Evolutionary conservation across 768 basidiomycete genomes (phyloP).

Genomic region (Termitomyces eurrhizus): DNA sequence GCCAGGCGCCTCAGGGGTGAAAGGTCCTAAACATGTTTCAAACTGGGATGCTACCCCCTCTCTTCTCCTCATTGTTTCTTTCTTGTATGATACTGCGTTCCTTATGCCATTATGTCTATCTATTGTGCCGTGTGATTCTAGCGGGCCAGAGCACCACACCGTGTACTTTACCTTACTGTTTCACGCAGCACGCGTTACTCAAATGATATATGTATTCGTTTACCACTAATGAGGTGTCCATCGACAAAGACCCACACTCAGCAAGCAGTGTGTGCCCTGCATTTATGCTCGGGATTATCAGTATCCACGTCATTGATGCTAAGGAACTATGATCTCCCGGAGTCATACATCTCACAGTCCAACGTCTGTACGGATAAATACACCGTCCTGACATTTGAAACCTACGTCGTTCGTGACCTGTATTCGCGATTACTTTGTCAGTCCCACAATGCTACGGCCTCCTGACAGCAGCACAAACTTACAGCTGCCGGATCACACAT

Average conservation of each 20-base stretch:
- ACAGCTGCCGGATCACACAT: conserved; percentile 55
- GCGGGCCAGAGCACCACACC: conserved; percentile 7
- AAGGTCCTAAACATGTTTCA: conserved; percentile 52
- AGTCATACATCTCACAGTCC: conserved; percentile 15
- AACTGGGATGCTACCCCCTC: not conserved
- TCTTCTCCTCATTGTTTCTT: not conserved
- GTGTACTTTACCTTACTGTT: conserved; percentile 16
- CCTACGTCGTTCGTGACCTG: conserved; percentile 44
- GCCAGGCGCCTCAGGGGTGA: conserved; percentile 86
- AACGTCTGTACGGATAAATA: conserved; percentile 36
- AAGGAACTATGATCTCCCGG: not conserved
- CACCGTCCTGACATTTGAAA: conserved; percentile 46
- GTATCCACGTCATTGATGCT: no score
- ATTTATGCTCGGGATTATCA: no score
- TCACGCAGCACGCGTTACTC: conserved; percentile 4
- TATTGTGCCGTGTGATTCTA: conserved; percentile 15
- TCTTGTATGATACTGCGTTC: conserved; percentile 8
- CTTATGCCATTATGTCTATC: conserved; percentile 6
- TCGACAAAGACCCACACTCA: not conserved
- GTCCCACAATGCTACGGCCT: not conserved
- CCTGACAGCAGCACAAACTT: conserved; percentile 13
- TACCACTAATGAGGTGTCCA: not conserved
- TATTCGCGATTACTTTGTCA: not conserved
- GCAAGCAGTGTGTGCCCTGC: not conserved
- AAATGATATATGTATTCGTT: conserved; percentile 8